These are phyloP conservation scores for Thuidium tamariscinum DNA, from an alignment of 225 moss, liverwort and hornwort species.

Conservation along the genomic window DNA sequence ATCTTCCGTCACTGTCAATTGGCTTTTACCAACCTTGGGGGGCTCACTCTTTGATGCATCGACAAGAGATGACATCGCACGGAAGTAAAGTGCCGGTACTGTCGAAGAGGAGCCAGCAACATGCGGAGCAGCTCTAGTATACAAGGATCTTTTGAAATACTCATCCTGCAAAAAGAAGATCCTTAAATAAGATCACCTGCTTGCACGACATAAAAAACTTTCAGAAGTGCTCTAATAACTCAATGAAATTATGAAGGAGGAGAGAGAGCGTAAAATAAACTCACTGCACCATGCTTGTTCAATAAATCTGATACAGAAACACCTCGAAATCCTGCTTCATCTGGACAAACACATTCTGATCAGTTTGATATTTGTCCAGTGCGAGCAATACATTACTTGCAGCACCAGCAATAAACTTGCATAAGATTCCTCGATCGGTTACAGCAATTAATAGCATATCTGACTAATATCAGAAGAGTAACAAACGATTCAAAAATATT, in stretches of 20 bases:
- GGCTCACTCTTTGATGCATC: constrained; percentile 19
- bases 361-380: background rate
- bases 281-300: constrained; percentile 27
- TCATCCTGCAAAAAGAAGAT: constrained; percentile 11
- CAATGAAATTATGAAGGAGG: background rate
- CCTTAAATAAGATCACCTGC: background rate
- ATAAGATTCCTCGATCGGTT: background rate
- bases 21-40: constrained; percentile 1
- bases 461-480: background rate
- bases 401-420: background rate
- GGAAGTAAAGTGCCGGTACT: constrained; percentile 14
- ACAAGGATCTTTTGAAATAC: constrained; percentile 6
- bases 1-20: constrained; percentile 19
- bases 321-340: background rate
- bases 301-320: background rate
- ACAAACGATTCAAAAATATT: background rate
- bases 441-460: background rate
- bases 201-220: background rate
- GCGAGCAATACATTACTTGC: background rate
- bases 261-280: background rate
- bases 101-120: background rate
- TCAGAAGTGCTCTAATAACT: background rate
- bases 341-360: background rate
- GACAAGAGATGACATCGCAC: constrained; percentile 33
- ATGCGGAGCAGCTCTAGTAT: constrained; percentile 16